A percentile compares a stretch with the other conserved stretches of the same genome.
These are phyloP conservation scores for Aspergillus oerlinghausenensis DNA, from an alignment of 2,329 filamentous ascomycete species.

Conservation along the genomic window DNA sequence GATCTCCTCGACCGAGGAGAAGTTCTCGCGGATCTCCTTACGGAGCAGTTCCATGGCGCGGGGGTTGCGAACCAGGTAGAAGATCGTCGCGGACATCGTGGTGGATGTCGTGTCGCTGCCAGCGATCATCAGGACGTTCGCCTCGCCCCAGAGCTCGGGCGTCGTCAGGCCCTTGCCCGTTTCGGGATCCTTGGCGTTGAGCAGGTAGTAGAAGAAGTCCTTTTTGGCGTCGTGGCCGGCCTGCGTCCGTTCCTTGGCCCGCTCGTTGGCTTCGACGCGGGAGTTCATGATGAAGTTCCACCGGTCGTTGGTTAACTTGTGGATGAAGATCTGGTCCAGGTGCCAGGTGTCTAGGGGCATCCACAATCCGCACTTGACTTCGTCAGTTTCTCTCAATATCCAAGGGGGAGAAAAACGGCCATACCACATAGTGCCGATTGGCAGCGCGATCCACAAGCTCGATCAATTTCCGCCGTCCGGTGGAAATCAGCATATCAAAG, in stretches of 20 bases:
- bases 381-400: background rate
- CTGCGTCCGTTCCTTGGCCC: conserved; percentile 53
- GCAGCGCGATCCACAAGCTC: conserved; percentile 64
- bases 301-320: conserved; percentile 60
- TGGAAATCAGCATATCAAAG: conserved; percentile 46
- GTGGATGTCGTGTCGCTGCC: conserved; percentile 70
- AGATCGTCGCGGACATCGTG: conserved; percentile 44
- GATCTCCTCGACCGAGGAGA: conserved; percentile 35
- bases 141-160: conserved; percentile 66
- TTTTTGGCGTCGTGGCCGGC: conserved; percentile 63
- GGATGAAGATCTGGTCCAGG: conserved; percentile 65
- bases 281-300: conserved; percentile 69
- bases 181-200: conserved; percentile 67
- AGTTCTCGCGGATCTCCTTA: conserved; percentile 33
- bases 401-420: background rate
- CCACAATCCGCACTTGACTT: conserved; percentile 62
- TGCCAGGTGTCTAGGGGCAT: conserved; percentile 62
- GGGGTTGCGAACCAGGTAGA: conserved; percentile 37
- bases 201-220: conserved; percentile 72
- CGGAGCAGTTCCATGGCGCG: conserved; percentile 27
- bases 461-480: conserved; percentile 57
- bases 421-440: conserved; percentile 61
- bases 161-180: conserved; percentile 63
- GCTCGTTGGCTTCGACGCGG: conserved; percentile 61
- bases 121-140: conserved; percentile 67